A percentile compares a stretch with the other conserved stretches of the same genome.
Evolutionary conservation across 2,329 filamentous ascomycete genomes (phyloP).

Genomic region (Neonectria hederae): DNA sequence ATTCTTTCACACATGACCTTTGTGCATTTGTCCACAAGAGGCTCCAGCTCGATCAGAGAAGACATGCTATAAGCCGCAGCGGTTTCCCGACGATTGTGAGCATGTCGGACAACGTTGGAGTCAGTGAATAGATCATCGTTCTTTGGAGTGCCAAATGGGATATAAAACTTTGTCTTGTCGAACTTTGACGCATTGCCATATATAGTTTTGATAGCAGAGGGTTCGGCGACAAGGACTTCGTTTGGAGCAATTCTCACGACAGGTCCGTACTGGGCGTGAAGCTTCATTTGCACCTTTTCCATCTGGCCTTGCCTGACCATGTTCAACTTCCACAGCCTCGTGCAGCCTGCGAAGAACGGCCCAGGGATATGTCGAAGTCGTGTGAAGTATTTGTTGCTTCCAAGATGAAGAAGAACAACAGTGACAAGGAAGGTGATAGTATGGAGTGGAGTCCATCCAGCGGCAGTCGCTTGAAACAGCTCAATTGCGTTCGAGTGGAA

Average conservation of each 20-base stretch:
- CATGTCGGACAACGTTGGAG: constrained; percentile 6
- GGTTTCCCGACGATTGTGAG: constrained; percentile 16
- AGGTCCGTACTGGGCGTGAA: constrained; percentile 9
- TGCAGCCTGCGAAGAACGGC: constrained; percentile 12
- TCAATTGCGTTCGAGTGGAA: no score
- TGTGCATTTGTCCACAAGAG: constrained; percentile 13
- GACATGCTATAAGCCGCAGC: constrained; percentile 20
- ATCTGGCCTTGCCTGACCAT: neutral
- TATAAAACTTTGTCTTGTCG: constrained; percentile 5
- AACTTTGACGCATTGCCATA: constrained; percentile 10
- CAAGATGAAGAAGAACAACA: neutral
- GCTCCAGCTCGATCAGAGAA: constrained; percentile 10
- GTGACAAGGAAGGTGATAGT: neutral
- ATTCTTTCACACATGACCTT: neutral
- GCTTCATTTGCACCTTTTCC: constrained; percentile 4
- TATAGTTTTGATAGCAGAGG: constrained; percentile 9
- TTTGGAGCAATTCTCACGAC: constrained; percentile 15
- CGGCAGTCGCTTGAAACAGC: no score
- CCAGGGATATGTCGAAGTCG: constrained; percentile 11
- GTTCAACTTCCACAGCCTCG: constrained; percentile 16
- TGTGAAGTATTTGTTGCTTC: neutral
- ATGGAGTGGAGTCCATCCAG: no score
- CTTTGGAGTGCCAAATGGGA: constrained; percentile 4
- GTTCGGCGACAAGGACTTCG: constrained; percentile 9
- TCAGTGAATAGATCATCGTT: constrained; percentile 18